Evolutionary conservation across 768 basidiomycete species (phyloP).

Genomic region (Russula earlei): DNA sequence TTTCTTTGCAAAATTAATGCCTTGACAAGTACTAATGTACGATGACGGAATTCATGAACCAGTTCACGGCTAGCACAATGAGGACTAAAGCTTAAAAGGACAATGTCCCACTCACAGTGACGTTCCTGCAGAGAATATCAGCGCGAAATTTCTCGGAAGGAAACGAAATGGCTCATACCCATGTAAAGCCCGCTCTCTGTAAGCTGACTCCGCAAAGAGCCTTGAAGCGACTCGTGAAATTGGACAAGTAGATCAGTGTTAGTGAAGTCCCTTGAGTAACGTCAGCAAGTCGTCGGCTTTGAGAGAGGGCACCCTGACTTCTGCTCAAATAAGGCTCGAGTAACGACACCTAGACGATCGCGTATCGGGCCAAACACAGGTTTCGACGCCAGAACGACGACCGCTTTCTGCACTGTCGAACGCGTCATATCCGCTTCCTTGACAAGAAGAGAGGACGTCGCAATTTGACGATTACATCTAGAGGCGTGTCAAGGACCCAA

Average conservation of each 20-base stretch:
- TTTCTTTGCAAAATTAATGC: slow-evolving; percentile 88
- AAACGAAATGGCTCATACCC: slow-evolving; percentile 42
- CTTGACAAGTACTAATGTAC: slow-evolving; percentile 88
- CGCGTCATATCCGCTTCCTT: slow-evolving; percentile 84
- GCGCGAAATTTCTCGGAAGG: neutral
- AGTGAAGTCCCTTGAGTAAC: slow-evolving; percentile 62
- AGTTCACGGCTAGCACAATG: slow-evolving; percentile 62
- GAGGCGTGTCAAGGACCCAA: neutral
- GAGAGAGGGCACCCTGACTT: slow-evolving; percentile 30
- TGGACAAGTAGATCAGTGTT: slow-evolving; percentile 85
- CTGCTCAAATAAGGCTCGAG: slow-evolving; percentile 83
- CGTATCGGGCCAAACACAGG: slow-evolving; percentile 93
- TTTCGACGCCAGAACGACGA: slow-evolving; percentile 85
- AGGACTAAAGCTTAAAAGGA: neutral
- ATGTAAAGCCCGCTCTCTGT: slow-evolving; percentile 93
- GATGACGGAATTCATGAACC: slow-evolving; percentile 87
- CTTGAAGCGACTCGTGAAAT: slow-evolving; percentile 71
- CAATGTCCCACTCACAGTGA: slow-evolving; percentile 41
- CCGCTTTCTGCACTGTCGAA: slow-evolving; percentile 94
- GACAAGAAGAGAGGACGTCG: slow-evolving; percentile 65
- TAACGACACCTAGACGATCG: slow-evolving; percentile 91
- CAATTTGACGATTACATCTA: slow-evolving; percentile 93
- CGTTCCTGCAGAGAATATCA: slow-evolving; percentile 40
- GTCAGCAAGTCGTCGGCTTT: neutral
- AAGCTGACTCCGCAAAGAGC: slow-evolving; percentile 65